Conservation (phyloP, 2,329 filamentous ascomycete genomes). For the Alternaria dauci region DNA sequence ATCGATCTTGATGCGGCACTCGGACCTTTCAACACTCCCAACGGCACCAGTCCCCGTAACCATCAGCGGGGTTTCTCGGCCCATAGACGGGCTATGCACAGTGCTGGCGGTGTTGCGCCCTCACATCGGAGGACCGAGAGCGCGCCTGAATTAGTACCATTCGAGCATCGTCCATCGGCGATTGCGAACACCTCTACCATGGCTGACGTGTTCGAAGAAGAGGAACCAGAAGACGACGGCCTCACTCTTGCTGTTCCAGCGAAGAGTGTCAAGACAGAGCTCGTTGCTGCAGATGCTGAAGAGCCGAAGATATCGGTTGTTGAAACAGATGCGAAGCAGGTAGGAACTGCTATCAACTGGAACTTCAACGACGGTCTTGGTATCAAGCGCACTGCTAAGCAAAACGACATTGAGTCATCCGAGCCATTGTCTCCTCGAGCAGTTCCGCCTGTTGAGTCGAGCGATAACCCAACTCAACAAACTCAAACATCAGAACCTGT, state of each 20-base stretch:
- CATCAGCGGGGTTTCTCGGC: constrained; percentile 48
- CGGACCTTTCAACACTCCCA: constrained; percentile 87
- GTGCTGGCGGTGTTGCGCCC: constrained; percentile 76
- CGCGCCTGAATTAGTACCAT: constrained; percentile 79
- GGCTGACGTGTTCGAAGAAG: constrained; percentile 88
- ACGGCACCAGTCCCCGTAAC: constrained; percentile 70
- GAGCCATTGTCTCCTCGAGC: constrained; percentile 42
- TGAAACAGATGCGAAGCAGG: constrained; percentile 53
- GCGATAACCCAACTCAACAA: constrained; percentile 17
- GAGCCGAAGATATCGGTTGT: constrained; percentile 57
- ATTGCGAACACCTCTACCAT: constrained; percentile 74
- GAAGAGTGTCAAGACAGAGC: constrained; percentile 18
- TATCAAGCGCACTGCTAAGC: constrained; percentile 37
- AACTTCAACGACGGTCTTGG: constrained; percentile 53
- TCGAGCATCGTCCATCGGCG: constrained; percentile 63
- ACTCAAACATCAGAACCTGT: constrained; percentile 45
- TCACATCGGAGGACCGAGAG: constrained; percentile 82
- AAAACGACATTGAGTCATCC: constrained; percentile 12
- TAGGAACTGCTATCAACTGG: constrained; percentile 55
- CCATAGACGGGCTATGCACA: constrained; percentile 75
- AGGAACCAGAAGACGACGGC: constrained; percentile 68
- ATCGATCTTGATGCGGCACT: constrained; percentile 95
- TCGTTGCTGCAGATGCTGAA: constrained; percentile 43
- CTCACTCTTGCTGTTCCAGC: constrained; percentile 42
- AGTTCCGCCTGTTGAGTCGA: constrained; percentile 20